phyloP scores from a whole-genome alignment of 2,329 filamentous ascomycete genomes.

The Beauveria sp. region DNA sequence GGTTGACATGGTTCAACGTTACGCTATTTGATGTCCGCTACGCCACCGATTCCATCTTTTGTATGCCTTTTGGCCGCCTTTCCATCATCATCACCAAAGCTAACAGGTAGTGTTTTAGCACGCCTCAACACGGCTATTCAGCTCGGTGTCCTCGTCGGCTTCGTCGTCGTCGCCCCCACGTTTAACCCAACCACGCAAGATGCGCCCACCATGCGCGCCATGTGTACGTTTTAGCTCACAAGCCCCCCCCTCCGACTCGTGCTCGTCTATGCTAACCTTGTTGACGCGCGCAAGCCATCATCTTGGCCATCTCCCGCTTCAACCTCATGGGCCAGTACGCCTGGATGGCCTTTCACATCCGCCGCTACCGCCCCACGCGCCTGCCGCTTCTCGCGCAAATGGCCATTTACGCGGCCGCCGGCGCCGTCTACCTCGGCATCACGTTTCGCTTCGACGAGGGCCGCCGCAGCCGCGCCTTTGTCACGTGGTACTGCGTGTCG shows the following conservation, averaged over 20 bases:
- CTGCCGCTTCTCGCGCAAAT: slow-evolving; percentile 29
- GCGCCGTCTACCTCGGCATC: slow-evolving; percentile 33
- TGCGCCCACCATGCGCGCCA: slow-evolving; percentile 28
- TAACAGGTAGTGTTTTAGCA: slow-evolving; percentile 23
- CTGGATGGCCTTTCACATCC: slow-evolving; percentile 35
- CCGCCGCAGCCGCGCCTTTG: slow-evolving; percentile 27
- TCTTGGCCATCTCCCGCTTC: slow-evolving; percentile 44
- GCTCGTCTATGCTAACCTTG: background rate
- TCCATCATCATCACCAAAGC: background rate
- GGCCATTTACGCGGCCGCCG: slow-evolving; percentile 25
- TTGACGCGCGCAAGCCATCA: slow-evolving; percentile 24
- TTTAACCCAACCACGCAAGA: slow-evolving; percentile 34
- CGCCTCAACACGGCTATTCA: slow-evolving; percentile 50
- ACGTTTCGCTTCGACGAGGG: slow-evolving; percentile 29
- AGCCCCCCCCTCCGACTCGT: too few relatives aligned
- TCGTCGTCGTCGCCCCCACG: slow-evolving; percentile 49
- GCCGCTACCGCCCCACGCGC: slow-evolving; percentile 29
- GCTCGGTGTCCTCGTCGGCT: slow-evolving; percentile 57
- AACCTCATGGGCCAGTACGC: slow-evolving; percentile 46
- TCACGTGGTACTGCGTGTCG: slow-evolving; percentile 47
- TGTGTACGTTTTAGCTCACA: slow-evolving; percentile 25
- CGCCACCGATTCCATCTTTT: slow-evolving; percentile 55
- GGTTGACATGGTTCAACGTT: slow-evolving; percentile 62
- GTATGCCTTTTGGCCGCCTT: slow-evolving; percentile 13
- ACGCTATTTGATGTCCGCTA: slow-evolving; percentile 60